These are phyloP conservation scores for Neurospora hispaniola DNA, from an alignment of 495 filamentous ascomycete species.

Conservation along the genomic window DNA sequence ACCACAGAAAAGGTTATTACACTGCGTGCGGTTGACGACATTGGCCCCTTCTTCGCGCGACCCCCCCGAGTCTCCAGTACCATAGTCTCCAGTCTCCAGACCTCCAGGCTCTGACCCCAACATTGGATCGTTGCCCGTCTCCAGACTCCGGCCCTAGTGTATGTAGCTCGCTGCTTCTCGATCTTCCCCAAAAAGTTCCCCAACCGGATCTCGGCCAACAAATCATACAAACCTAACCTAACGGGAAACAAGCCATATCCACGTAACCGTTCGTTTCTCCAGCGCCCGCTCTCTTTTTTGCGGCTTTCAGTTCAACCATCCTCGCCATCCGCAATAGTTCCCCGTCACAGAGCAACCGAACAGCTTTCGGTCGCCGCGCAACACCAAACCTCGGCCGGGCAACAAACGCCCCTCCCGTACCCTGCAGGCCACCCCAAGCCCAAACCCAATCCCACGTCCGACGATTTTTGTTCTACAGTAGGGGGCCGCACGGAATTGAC, in stretches of 20 bases:
- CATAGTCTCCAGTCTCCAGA: not conserved
- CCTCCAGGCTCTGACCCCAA: not conserved
- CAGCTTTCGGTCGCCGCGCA: not conserved
- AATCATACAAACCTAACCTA: not conserved
- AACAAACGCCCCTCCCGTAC: not conserved
- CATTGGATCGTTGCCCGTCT: not conserved
- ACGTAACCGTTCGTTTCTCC: not conserved
- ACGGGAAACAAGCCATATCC: not conserved
- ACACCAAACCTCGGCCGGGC: not conserved
- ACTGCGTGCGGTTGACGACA: not conserved
- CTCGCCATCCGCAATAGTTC: not conserved
- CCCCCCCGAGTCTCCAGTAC: not conserved
- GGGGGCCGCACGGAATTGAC: not conserved
- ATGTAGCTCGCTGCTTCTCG: not conserved
- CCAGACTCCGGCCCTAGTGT: not conserved
- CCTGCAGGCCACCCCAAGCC: not conserved
- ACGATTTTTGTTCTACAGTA: not conserved
- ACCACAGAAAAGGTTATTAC: not conserved
- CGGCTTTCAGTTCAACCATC: not conserved
- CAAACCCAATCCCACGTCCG: not conserved
- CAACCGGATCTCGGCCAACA: not conserved
- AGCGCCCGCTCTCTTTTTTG: not conserved
- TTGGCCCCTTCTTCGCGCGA: not conserved
- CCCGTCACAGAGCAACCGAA: not conserved
- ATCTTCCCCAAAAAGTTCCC: conserved; percentile 1